A percentile compares a stretch with the other conserved stretches of the same genome.
Evolutionary conservation across 129 eudicot species (phyloP).

Genomic region (Arctium lappa): DNA sequence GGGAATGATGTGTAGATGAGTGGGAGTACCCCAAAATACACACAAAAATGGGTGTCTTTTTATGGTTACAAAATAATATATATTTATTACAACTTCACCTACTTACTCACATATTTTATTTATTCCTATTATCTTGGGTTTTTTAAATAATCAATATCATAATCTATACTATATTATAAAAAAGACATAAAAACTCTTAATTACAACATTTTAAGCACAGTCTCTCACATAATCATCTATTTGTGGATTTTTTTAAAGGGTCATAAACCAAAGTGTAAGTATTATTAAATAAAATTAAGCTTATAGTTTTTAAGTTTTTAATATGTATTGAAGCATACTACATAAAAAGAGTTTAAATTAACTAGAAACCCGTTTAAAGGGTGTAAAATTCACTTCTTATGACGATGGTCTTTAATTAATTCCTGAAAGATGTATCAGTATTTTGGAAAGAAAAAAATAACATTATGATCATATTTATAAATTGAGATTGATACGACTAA

Average conservation of each 20-base stretch:
- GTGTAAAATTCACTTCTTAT: neutral
- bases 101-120: slow-evolving; percentile 11
- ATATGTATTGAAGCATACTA: neutral
- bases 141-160: neutral
- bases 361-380: neutral
- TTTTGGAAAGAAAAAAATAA: neutral
- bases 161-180: no score
- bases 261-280: no score
- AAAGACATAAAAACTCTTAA: no score
- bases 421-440: neutral
- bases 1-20: slow-evolving; percentile 28
- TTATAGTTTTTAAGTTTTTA: neutral
- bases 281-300: neutral
- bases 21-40: slow-evolving; percentile 10
- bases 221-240: no score
- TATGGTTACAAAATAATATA: neutral
- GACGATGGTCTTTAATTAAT: neutral
- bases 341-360: neutral
- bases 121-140: neutral
- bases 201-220: no score
- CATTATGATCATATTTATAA: neutral
- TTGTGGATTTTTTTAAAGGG: no score
- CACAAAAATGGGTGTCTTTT: neutral
- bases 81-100: neutral
- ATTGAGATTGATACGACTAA: neutral